These are phyloP conservation scores for Rhodotorula paludigena DNA, from an alignment of 768 basidiomycete species.

Conservation along the genomic window DNA sequence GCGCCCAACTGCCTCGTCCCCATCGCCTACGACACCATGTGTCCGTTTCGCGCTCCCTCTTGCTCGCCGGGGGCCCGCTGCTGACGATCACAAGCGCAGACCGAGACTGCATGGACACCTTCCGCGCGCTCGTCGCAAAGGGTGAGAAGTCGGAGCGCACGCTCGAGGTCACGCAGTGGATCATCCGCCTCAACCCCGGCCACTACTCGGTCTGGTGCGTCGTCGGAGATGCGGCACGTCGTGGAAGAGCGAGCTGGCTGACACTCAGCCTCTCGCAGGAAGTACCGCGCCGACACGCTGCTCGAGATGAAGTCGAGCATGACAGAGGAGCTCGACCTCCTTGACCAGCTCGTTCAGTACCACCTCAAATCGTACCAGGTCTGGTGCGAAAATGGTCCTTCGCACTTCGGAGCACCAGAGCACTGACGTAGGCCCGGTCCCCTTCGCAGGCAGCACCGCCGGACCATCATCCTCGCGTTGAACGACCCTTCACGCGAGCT, in stretches of 20 bases:
- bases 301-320: constrained; percentile 63
- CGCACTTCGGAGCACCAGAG: too few species aligned
- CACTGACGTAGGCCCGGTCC: not conserved
- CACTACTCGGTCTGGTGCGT: constrained; percentile 94
- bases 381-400: constrained; percentile 59
- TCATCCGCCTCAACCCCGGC: constrained; percentile 87
- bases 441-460: constrained; percentile 50
- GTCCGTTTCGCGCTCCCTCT: constrained; percentile 49
- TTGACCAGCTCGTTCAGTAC: constrained; percentile 77
- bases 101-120: constrained; percentile 86
- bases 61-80: not conserved
- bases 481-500: constrained; percentile 58
- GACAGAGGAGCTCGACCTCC: constrained; percentile 69
- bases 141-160: constrained; percentile 76
- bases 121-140: constrained; percentile 71
- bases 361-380: constrained; percentile 96
- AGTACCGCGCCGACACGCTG: constrained; percentile 87
- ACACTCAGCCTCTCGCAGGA: constrained; percentile 56
- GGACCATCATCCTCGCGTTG: constrained; percentile 49
- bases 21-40: constrained; percentile 84
- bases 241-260: not conserved
- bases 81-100: constrained; percentile 54
- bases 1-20: constrained; percentile 71
- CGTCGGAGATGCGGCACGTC: not conserved
- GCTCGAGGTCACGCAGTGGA: constrained; percentile 76